A percentile compares a stretch with the other conserved stretches of the same genome.
phyloP scores from a whole-genome alignment of 306 rosid species.

The peach (Prunus persica) region DNA sequence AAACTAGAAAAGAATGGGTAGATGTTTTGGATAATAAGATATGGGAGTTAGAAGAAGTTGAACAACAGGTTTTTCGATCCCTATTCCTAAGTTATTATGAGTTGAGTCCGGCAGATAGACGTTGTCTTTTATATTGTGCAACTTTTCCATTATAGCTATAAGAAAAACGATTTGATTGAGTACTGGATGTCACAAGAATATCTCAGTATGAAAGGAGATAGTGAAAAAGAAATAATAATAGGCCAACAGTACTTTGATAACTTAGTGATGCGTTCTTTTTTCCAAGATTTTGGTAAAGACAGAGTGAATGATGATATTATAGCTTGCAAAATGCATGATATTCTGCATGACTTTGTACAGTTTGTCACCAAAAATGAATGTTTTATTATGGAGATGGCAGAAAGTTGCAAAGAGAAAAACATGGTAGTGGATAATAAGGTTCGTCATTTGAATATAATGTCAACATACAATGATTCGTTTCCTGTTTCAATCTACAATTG shows the following conservation, averaged over 20 bases:
- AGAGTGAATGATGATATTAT: neutral
- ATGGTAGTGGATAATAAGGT: neutral
- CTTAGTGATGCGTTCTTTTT: conserved; percentile 9
- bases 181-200: too few relatives aligned
- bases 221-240: neutral
- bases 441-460: neutral
- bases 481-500: neutral
- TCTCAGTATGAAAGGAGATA: too few relatives aligned
- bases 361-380: conserved; percentile 1
- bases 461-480: neutral
- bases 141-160: too few relatives aligned
- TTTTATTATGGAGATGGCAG: neutral
- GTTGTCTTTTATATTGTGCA: neutral
- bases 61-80: neutral
- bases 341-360: conserved; percentile 10
- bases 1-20: neutral
- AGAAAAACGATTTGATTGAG: too few relatives aligned
- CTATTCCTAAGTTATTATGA: neutral
- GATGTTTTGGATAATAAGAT: neutral
- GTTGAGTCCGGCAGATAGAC: neutral
- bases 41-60: neutral
- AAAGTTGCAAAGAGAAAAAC: neutral
- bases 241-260: neutral
- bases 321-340: neutral
- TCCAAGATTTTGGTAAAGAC: neutral